Conservation (phyloP, 2,329 filamentous ascomycete genomes). For the Fusarium tjaetaba region DNA sequence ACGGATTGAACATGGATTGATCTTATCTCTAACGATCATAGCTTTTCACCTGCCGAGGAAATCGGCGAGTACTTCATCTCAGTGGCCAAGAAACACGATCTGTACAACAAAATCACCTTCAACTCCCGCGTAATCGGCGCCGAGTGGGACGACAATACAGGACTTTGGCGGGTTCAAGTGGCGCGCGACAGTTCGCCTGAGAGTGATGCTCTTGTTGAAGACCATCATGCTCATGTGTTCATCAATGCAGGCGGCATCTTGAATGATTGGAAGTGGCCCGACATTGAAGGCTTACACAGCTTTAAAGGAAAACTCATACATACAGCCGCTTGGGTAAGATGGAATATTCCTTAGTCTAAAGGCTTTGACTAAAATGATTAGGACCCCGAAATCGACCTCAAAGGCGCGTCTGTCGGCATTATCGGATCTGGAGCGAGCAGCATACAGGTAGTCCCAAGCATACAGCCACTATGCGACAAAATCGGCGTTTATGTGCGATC, state of each 20-base stretch:
- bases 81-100: not conserved
- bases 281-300: not conserved
- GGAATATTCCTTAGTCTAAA: accelerated
- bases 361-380: not conserved
- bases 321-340: constrained; percentile 7
- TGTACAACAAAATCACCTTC: not conserved
- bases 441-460: not conserved
- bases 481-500: not conserved
- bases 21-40: not conserved
- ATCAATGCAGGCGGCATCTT: constrained; percentile 9
- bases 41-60: constrained; percentile 1
- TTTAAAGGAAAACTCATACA: constrained; percentile 5
- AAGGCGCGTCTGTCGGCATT: not conserved
- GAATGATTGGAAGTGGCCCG: constrained; percentile 19
- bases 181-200: not conserved
- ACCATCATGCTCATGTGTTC: not conserved
- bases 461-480: not conserved
- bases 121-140: not conserved
- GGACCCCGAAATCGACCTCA: not conserved
- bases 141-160: not conserved
- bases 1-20: accelerated
- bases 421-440: not conserved
- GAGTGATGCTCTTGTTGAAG: not conserved
- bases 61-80: constrained; percentile 15
- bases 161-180: not conserved